Base-by-base conservation (phyloP, 2,329 filamentous ascomycete genomes). In the Colletotrichum kahawae region DNA sequence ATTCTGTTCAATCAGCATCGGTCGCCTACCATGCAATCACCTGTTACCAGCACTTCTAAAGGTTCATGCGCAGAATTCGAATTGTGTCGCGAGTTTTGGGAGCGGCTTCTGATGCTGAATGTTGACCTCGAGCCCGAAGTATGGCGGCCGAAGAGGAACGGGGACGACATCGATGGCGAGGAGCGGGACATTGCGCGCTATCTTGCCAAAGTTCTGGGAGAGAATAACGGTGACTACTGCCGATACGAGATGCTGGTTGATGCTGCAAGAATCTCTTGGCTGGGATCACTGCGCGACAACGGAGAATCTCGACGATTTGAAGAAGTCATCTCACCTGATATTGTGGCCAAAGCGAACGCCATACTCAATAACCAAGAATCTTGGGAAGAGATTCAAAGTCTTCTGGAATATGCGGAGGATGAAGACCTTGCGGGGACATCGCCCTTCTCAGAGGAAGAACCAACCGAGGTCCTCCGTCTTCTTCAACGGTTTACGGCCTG, bases 221-320 rank as follows among this genome's bases (percentile, higher is more conserved):
- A 27, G 21, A 24, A 18, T 12, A 0, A 33, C 3, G 31, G 54
- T 5, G 9, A 16, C 13, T 67, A 67, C 48, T 29, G 27, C 48
- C 21, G 31, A 36, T 34, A 1, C 0, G 48, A 33, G 21, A 67
- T 67, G 48, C 65, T 57, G 7, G 13, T 48, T 24, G 51, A 67
- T 29, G 48, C 65, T 7, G 65, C 65, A 5, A 67, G 48, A 21
- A 57, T 67, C 12, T 67, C 65, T 1, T 18, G 51, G 29, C 65
- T 67, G 33, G 48, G 33, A 36, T 56, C 65, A 1, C 1, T 31
- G 14, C 48, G 10, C n/a, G 10, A 67, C 1, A 0, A 57, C 38
- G 13, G n/a, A 0, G 18, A 14, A 6, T 16, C 4, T 27, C 21
- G 1, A 1, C 29, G 0, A 27, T 57, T 33, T 2, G 48, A 57